Percentiles rank a stretch among this genome's conserved stretches.
These are phyloP conservation scores for Geosmithia flava DNA, from an alignment of 2,329 filamentous ascomycete species.

Conservation along the genomic window DNA sequence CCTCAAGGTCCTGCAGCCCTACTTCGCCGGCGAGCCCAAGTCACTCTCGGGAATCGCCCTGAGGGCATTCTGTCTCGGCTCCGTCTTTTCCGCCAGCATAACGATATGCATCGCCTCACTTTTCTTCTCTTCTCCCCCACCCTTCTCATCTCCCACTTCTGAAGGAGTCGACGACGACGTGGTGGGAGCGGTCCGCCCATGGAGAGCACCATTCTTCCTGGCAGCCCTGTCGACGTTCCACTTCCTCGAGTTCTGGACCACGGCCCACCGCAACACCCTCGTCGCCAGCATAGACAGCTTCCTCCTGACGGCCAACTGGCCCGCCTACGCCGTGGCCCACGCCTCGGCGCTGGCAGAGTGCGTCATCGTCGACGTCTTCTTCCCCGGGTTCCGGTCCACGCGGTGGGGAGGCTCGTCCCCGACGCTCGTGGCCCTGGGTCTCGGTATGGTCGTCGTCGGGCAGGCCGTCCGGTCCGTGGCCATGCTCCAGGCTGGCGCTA, in stretches of 20 bases:
- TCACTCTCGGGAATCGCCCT: conserved; percentile 48
- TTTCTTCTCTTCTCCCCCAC: conserved; percentile 11
- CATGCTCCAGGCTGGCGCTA: conserved; percentile 80
- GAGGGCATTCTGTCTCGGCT: conserved; percentile 42
- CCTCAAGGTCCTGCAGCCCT: conserved; percentile 15
- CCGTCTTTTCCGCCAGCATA: conserved; percentile 23
- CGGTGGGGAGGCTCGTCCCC: conserved; percentile 13
- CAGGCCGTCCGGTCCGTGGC: conserved; percentile 69
- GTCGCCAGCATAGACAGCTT: conserved; percentile 64
- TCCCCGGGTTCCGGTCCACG: conserved; percentile 22
- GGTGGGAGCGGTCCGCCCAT: conserved; percentile 29
- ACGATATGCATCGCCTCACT: conserved; percentile 17
- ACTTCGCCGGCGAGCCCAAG: conserved; percentile 34
- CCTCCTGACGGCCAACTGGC: conserved; percentile 74
- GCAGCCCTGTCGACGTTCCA: conserved; percentile 68
- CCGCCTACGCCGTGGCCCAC: conserved; percentile 75
- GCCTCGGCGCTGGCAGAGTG: conserved; percentile 63
- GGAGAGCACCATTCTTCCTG: conserved; percentile 56
- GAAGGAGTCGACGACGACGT: not conserved
- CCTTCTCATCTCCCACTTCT: not conserved
- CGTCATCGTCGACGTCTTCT: conserved; percentile 43
- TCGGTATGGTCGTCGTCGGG: conserved; percentile 53
- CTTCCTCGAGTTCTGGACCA: conserved; percentile 92
- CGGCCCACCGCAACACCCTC: conserved; percentile 69
- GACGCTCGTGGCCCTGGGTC: conserved; percentile 39